These are phyloP conservation scores for Ploettnerulaceae sp. DNA, from an alignment of 2,329 filamentous ascomycete species.

Conservation along the genomic window DNA sequence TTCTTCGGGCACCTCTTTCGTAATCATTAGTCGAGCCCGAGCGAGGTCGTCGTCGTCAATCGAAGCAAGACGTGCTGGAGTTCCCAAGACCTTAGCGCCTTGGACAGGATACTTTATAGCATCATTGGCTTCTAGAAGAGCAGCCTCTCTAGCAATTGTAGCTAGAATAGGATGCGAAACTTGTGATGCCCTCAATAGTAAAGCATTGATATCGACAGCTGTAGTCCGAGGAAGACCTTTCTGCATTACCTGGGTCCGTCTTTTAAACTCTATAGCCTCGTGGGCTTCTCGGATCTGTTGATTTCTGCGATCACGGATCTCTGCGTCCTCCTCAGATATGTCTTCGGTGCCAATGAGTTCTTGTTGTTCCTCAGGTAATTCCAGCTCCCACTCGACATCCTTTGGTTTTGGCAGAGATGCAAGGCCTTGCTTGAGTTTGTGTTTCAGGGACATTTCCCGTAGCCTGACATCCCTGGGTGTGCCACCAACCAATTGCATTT, in stretches of 20 bases:
- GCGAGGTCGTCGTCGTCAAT: slow-evolving; percentile 69
- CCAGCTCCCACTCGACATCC: slow-evolving; percentile 89
- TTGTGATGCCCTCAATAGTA: slow-evolving; percentile 59
- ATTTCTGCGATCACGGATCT: slow-evolving; percentile 75
- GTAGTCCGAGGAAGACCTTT: slow-evolving; percentile 72
- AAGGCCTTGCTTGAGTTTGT: slow-evolving; percentile 67
- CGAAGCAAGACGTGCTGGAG: slow-evolving; percentile 52
- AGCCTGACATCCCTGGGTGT: slow-evolving; percentile 74
- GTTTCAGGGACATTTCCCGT: slow-evolving; percentile 63
- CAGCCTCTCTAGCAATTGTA: slow-evolving; percentile 72
- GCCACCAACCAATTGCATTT: slow-evolving; percentile 62
- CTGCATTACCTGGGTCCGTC: slow-evolving; percentile 90
- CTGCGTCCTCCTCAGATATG: slow-evolving; percentile 54
- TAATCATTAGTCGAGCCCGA: slow-evolving; percentile 70
- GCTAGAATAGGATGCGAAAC: slow-evolving; percentile 60
- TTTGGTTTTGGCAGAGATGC: slow-evolving; percentile 86
- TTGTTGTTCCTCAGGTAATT: slow-evolving; percentile 76
- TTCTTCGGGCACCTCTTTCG: slow-evolving; percentile 42
- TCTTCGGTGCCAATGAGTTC: slow-evolving; percentile 50
- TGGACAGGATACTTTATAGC: slow-evolving; percentile 69
- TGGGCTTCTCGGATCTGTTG: slow-evolving; percentile 65
- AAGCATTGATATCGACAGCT: slow-evolving; percentile 62
- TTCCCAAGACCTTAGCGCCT: slow-evolving; percentile 59
- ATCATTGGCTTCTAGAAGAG: slow-evolving; percentile 76
- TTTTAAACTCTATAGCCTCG: slow-evolving; percentile 67